Evolutionary conservation across 106 monocot species (phyloP), one percentile per base, ranked within the genome.

Genomic region (Posidonia australis): DNA sequence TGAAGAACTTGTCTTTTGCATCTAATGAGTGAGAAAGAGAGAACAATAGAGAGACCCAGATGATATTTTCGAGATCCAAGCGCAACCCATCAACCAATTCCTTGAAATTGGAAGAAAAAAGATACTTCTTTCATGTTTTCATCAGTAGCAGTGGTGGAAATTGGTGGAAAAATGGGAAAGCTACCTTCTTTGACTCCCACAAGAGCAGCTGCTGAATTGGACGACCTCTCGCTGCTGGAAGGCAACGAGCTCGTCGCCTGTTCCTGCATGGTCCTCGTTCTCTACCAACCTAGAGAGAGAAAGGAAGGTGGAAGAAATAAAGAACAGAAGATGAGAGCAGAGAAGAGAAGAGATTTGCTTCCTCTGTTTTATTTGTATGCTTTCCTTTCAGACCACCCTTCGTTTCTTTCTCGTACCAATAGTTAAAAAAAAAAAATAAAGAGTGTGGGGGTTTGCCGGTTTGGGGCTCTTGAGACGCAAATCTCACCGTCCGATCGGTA

Each of bases 141-240:
- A 7, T 36, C 5, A 7, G 36, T 36, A 36, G 36, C 2, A 36
- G 5, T 7, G 36, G 36, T 36, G 36, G 36, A 36, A 36, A 36
- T 7, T 7, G 36, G 2, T 36, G 36, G 36, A 7, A 7, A 36
- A 36, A 36, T 36, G 36, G 36, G 36, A 7, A 36, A 36, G 36
- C 36, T 67, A 51, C 83, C 79, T 68, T 91, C 83, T 63, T 80
- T 84, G 63, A 77, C 30, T 44, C 83, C 83, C 78, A 72, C 65
- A 17, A 70, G 83, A 1, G 54, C 79, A 24, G 83, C 83, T 20
- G 85, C 83, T 0, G 93, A 93, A 73, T 83, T 89, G 5, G 86
- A 93, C 9, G 93, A 93, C 18, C 83, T 79, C 83, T 89, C 93
- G 48, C 89, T 89, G 77, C 93, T 93, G 25, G 93, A 93, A n/a